These are phyloP conservation scores for Chlamydomonas schloesseri DNA, from an alignment of 139 green algal species.

Conservation along the genomic window DNA sequence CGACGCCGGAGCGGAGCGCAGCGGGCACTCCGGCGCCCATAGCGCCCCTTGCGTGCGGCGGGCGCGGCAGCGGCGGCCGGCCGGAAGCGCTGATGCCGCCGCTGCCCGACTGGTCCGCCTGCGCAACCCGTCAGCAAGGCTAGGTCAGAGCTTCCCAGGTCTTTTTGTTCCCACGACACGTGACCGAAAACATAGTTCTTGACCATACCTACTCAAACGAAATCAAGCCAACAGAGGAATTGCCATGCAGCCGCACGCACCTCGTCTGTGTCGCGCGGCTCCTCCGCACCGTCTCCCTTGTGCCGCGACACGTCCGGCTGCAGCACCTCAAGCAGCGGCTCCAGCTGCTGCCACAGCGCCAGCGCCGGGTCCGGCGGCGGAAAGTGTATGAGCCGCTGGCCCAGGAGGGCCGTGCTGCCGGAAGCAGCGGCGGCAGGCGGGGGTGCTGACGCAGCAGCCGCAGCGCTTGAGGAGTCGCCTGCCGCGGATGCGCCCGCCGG, in stretches of 20 bases:
- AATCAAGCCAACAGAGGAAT: too few relatives aligned
- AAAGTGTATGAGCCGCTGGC: conserved; percentile 21
- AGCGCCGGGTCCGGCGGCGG: conserved; percentile 21
- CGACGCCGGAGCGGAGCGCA: neutral
- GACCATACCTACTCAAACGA: too few relatives aligned
- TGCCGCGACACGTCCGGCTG: neutral
- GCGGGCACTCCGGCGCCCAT: neutral
- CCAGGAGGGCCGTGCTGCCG: neutral
- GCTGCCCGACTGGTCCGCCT: too few relatives aligned
- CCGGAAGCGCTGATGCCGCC: neutral
- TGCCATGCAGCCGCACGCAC: neutral
- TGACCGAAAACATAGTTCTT: too few relatives aligned
- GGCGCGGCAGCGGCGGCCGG: conserved; percentile 20
- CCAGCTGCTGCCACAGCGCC: conserved; percentile 42
- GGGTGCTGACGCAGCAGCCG: neutral
- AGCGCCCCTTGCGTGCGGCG: neutral
- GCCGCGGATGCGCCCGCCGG: too few relatives aligned
- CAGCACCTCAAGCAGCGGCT: conserved; percentile 34
- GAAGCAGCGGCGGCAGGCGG: neutral
- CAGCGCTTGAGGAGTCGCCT: neutral
- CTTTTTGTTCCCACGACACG: too few relatives aligned
- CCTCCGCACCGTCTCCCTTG: neutral
- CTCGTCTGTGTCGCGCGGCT: neutral
- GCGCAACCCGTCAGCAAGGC: too few relatives aligned
- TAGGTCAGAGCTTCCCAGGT: too few relatives aligned